Evolutionary conservation across 2,329 filamentous ascomycete species (phyloP), one percentile per base, ranked within the genome.

Genomic region (Xylariaceae sp.): DNA sequence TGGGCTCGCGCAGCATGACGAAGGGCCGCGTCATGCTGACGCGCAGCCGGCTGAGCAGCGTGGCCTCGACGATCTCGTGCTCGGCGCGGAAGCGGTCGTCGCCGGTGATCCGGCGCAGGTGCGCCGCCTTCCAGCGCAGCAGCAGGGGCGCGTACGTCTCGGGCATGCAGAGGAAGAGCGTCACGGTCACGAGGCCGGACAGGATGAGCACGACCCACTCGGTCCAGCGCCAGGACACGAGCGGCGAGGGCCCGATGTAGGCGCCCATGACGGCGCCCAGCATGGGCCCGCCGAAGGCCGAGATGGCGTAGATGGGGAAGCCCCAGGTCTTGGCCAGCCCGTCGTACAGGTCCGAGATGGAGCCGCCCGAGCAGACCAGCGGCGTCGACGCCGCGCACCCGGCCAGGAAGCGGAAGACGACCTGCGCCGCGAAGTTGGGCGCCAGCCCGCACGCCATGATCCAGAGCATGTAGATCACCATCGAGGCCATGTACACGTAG

Each of bases 371-470:
- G 15, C 58, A 57, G 1, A 60, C 62, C 1, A 68, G 47, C 3
- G 67, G 65, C 1, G 64, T 61, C 3, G 64, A 64, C 0, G 64
- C 67, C 12, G 61, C 62, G 18, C 66, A 57, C 0, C 67, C 68
- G 2, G 65, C 58, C 1, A 73, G 39, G 37, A 72, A 68, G 0
- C 68, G 60, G 37, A 72, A 72, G 2, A 52, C 55, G 23, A 70
- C 58, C 5, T 68, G 51, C 7, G 59, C 55, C 0, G 53, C 55
- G 6, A 68, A 52, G 36, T 63, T 66, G 0, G 61, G 63, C 0
- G 63, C 58, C 1, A 68, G 52, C 0, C 55, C 66, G 3, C 60
- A 60, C 1, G 57, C 65, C 49, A 69, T 55, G 27, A 63, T 64
- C 50, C 59, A 67, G n/a, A 65, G 40, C 45, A 63, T 60, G 44